phyloP scores from a whole-genome alignment of 495 filamentous ascomycete species.

The Amorphotheca resinae region DNA sequence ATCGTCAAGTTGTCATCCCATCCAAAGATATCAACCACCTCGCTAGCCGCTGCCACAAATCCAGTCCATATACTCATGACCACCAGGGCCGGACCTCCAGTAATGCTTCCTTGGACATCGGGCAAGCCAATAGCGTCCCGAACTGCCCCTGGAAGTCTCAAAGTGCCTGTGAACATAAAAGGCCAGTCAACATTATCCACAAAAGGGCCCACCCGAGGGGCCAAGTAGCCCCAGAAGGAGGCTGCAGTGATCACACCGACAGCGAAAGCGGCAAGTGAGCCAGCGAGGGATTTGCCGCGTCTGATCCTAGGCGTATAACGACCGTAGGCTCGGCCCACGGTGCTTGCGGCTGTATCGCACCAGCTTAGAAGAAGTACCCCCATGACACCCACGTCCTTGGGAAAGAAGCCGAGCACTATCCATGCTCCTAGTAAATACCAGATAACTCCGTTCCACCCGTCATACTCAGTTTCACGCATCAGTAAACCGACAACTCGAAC shows the following conservation, averaged over 20 bases:
- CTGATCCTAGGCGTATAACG: constrained; percentile 77
- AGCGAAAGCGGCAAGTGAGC: constrained; percentile 68
- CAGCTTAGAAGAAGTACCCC: constrained; percentile 81
- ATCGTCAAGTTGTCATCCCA: constrained; percentile 98
- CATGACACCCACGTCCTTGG: constrained; percentile 90
- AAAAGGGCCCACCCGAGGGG: constrained; percentile 53
- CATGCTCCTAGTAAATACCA: constrained; percentile 90
- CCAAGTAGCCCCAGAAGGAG: constrained; percentile 79
- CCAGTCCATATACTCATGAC: constrained; percentile 81
- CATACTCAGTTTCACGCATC: constrained; percentile 93
- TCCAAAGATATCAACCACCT: constrained; percentile 80
- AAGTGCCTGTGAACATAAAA: constrained; percentile 71
- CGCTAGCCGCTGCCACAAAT: constrained; percentile 72
- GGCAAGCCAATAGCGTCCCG: constrained; percentile 37
- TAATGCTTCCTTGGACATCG: constrained; percentile 34
- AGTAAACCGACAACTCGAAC: constrained; percentile 71
- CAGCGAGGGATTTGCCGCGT: constrained; percentile 81
- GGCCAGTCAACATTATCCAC: constrained; percentile 48
- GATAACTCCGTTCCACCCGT: constrained; percentile 90
- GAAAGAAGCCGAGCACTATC: constrained; percentile 71
- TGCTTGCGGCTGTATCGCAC: constrained; percentile 96
- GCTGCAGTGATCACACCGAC: constrained; percentile 71
- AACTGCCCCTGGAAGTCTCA: constrained; percentile 47
- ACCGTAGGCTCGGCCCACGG: constrained; percentile 78
- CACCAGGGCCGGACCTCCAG: constrained; percentile 65